phyloP scores from a whole-genome alignment of 169 alveolate species.

The Eimeria brunetti region DNA sequence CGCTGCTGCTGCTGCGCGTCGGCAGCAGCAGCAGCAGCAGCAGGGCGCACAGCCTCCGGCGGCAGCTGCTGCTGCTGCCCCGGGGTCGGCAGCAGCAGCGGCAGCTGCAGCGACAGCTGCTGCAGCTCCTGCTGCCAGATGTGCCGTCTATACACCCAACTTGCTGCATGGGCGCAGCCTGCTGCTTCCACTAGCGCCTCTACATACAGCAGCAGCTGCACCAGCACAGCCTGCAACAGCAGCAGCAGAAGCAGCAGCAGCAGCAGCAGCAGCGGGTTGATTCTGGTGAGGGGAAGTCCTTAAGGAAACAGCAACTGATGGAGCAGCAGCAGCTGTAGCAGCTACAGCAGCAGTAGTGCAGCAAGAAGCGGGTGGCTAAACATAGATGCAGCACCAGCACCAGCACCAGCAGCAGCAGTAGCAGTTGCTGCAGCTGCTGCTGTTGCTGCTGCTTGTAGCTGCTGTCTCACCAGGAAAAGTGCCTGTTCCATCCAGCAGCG shows the following conservation, averaged over 20 bases:
- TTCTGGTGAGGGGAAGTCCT: too few relatives aligned
- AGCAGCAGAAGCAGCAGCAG: constrained; percentile 35
- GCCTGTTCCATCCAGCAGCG: constrained; percentile 44
- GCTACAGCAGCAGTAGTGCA: background rate
- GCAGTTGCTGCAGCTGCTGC: background rate
- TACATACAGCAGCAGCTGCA: constrained; percentile 61
- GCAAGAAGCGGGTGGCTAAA: background rate
- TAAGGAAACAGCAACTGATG: background rate
- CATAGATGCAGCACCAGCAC: background rate
- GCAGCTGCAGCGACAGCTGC: constrained; percentile 67
- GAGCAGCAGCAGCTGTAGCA: background rate
- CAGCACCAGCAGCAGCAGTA: background rate
- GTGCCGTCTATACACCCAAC: constrained; percentile 53
- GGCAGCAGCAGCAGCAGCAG: constrained; percentile 29
- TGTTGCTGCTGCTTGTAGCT: background rate
- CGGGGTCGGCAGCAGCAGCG: constrained; percentile 43
- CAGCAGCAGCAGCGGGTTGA: background rate
- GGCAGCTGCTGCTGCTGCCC: constrained; percentile 51
- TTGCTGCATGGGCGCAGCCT: constrained; percentile 41
- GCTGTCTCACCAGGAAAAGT: background rate
- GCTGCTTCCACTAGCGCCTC: constrained; percentile 46
- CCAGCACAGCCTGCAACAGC: constrained; percentile 35
- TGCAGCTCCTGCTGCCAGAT: constrained; percentile 52
- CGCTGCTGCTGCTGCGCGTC: background rate
- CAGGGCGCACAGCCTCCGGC: constrained; percentile 7